Evolutionary conservation across 2,329 filamentous ascomycete genomes (phyloP), one percentile per base, ranked within the genome.

Genomic region (Penicillium psychrosexuale): DNA sequence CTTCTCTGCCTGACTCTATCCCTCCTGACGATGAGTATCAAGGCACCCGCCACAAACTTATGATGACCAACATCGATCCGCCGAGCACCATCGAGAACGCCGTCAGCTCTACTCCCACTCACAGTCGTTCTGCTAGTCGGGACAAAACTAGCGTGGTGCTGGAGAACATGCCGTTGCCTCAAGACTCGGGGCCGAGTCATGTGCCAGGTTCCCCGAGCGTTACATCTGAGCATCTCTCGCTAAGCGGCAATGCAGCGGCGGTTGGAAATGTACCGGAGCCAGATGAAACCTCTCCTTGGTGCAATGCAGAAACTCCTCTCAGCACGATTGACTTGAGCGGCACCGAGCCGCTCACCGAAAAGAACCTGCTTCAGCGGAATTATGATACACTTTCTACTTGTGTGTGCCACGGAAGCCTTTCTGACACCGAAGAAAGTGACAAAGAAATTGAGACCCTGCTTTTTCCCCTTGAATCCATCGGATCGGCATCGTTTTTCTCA

Each of bases 1-100:
- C 69, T 9, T 68, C 65, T 13, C 47, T 71, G 2, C 60, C 67
- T 7, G 67, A 69, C 49, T 65, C 60, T 9, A 61, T 60, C 3
- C 55, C 60, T 3, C 59, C 61, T 8, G 65, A 68, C n/a, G 54
- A 58, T 24, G 63, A 66, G 7, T 49, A 50, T 12, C 38, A 47
- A 31, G 43, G 48, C 3, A 51, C 28, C 37, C 44, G 37, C 2
- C 44, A 36, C 51, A 44, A 50, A 19, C 8, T 33, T 9, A 9
- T 17, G 9, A 34, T 34, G 39, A 45, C 34, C 24, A 42, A 38
- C 8, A 33, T n/a, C 15, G 34, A 45, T 6, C 19, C 11, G 9
- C 3, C 5, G 30, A 31, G 34, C 28, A 22, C n/a, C 17, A 11
- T 15, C 11, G 37, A 27, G 15, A 9, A 22, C 3, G 33, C 19